Base-by-base conservation (phyloP, 73 alveolate species). In the Tetrahymena elliotti region DNA sequence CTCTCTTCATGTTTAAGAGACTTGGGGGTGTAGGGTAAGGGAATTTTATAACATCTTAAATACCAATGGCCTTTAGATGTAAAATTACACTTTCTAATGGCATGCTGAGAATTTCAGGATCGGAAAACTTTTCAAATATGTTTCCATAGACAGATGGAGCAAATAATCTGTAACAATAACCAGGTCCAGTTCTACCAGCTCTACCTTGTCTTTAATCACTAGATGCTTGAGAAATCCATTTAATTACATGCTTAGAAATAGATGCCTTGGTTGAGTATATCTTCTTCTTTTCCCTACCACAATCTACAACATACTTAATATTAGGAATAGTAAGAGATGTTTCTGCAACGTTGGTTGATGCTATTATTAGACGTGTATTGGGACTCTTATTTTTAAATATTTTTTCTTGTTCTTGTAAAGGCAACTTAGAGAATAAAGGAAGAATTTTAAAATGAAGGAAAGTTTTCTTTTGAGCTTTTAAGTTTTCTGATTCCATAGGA, bases 111-210 rank as follows among this genome's bases (percentile, higher is more conserved):
- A 99, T 99, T 96, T 99, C 99, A 41, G 99, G 99, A 18, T 97
- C 97, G 36, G 99, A 97, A 93, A 95, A 98, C 95, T 98, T 95
- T 38, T 95, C 98, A 96, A 98, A 97, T 34, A n/a, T 27, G 92
- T 98, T 98, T 4, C 96, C 96, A 94, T 96, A 99, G 31, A 98
- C 98, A 33, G 99, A 99, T 93, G 98, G 96, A 31, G 99, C 98
- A 95, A 97, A 99, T 84, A 99, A 94, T 93, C 99, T 92, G 95
- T 99, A 99, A 94, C 99, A 99, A 96, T 99, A 99, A 8, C 99
- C 99, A 93, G 99, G 99, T 31, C 99, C 99, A 1, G 99, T 98
- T 97, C 99, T 97, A 34, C 99, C 99, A 10, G 99, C 99, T 98
- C 99, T 97, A 53, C 99, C 99, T 83, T 99, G 96, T 97, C 99